Conservation (phyloP, 2,329 filamentous ascomycete genomes). For the Claviceps paspali region DNA sequence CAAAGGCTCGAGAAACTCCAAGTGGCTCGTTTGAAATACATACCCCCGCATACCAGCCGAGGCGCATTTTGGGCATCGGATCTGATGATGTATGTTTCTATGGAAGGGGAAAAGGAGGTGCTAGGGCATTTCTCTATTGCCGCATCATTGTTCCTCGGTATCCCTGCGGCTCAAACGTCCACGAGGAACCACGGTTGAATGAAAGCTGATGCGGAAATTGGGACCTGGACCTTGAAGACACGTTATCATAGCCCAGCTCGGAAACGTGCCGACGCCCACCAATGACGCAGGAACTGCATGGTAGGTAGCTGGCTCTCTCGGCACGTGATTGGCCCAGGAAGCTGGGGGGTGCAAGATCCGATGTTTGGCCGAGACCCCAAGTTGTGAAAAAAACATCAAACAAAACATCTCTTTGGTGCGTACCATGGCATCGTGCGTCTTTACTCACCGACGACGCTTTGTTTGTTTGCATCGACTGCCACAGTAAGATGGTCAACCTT, state of each 20-base stretch:
- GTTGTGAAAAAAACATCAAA: no score
- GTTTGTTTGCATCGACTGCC: no score
- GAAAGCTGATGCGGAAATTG: background rate
- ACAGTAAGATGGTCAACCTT: no score
- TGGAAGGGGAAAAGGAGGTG: background rate
- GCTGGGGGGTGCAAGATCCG: background rate
- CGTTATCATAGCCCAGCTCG: conserved; percentile 4
- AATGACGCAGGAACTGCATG: conserved; percentile 2
- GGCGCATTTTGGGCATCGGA: conserved; percentile 34
- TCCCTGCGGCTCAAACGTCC: conserved; percentile 1
- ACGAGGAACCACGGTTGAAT: background rate
- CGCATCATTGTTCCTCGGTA: conserved; percentile 1
- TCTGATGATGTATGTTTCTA: background rate
- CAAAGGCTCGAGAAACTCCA: conserved; percentile 1
- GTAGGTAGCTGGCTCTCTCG: background rate
- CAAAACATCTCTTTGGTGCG: no score
- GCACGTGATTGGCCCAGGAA: conserved; percentile 3
- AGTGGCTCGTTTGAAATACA: conserved; percentile 14
- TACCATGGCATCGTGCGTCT: no score
- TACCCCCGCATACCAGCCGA: conserved; percentile 47
- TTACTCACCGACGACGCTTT: no score
- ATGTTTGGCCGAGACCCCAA: background rate
- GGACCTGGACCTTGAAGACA: conserved; percentile 4
- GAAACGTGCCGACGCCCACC: background rate
- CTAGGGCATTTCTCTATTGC: background rate